Base-by-base conservation (phyloP, 768 basidiomycete genomes). In the Pholiota microspora region DNA sequence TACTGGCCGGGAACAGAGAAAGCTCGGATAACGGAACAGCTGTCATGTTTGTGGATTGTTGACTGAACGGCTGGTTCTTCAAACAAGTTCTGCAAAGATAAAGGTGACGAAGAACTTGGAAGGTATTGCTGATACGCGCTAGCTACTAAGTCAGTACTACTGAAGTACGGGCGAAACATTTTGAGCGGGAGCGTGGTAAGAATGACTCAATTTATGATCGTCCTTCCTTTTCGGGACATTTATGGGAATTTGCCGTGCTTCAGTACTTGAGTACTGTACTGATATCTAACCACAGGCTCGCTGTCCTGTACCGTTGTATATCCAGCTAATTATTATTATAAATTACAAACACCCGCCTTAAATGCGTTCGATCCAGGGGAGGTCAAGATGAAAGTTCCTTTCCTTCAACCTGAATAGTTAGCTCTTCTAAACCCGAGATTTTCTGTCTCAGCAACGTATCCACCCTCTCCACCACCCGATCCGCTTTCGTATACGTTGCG, bases 371-470 rank as follows among this genome's bases (percentile, higher is more conserved):
- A 50, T 50, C 21, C 35, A 15, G 18, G 12, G 40, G 15, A 12
- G 31, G 16, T 27, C 34, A n/a, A 4, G 34, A 25, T 35, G 4
- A 42, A 42, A 16, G 21, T 15, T 12, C 23, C 42, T 44, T 47
- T 45, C 71, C 75, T 46, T 93, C 92, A 12, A 95, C 78, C 70
- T 99, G 96, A 60, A 99, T 87, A 2, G 89, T 92, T 55, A 99
- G 70, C 71, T 98, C 93, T 59, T 90, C 88, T 36, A 99, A 70
- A 31, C 92, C 94, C 7, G 79, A 74, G 66, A 99, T 93, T 60
- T 78, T 79, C 60, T 78, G 74, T 62, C 86, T 81, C 59, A 99
- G 64, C 31, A 91, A 69, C 18, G 75, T 71, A 64, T 95, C 84
- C 4, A 98, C 94, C 27, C 84, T 77, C 64, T 85, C 83, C 15